Evolutionary conservation across 2,329 filamentous ascomycete species (phyloP).

Genomic region (Colletotrichum caudatum): DNA sequence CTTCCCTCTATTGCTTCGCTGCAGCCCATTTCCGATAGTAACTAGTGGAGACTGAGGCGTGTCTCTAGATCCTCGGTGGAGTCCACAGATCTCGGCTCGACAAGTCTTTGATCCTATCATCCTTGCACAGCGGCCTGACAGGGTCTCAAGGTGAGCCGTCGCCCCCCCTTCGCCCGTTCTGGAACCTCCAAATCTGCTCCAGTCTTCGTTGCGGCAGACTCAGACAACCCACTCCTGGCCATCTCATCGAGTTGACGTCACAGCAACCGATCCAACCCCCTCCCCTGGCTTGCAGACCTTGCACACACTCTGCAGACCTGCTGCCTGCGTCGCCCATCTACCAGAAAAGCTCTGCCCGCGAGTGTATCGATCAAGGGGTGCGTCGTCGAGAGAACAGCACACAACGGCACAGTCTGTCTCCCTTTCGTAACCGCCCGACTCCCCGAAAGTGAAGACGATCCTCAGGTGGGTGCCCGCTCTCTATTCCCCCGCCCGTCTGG

Average conservation of each 20-base stretch:
- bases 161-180: slow-evolving; percentile 37
- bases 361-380: slow-evolving; percentile 24
- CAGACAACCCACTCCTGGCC: slow-evolving; percentile 20
- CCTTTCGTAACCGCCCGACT: slow-evolving; percentile 15
- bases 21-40: slow-evolving; percentile 29
- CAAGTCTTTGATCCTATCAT: slow-evolving; percentile 29
- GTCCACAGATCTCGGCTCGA: slow-evolving; percentile 37
- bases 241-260: slow-evolving; percentile 36
- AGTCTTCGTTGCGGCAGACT: slow-evolving; percentile 19
- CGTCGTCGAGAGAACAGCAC: slow-evolving; percentile 26
- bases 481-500: slow-evolving; percentile 22
- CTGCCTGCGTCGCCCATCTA: slow-evolving; percentile 21
- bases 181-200: slow-evolving; percentile 31
- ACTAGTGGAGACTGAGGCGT: slow-evolving; percentile 31
- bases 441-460: slow-evolving; percentile 30
- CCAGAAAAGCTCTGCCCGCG: slow-evolving; percentile 25
- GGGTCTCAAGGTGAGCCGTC: slow-evolving; percentile 25
- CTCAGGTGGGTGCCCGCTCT: slow-evolving; percentile 37
- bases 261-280: slow-evolving; percentile 13
- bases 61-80: slow-evolving; percentile 35
- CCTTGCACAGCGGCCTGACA: slow-evolving; percentile 33
- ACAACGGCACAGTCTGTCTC: slow-evolving; percentile 13
- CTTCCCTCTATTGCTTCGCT: slow-evolving; percentile 23
- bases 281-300: slow-evolving; percentile 29
- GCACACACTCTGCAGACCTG: slow-evolving; percentile 22